Conservation (phyloP, 768 basidiomycete genomes). For the Rhizopogon vinicolor region DNA sequence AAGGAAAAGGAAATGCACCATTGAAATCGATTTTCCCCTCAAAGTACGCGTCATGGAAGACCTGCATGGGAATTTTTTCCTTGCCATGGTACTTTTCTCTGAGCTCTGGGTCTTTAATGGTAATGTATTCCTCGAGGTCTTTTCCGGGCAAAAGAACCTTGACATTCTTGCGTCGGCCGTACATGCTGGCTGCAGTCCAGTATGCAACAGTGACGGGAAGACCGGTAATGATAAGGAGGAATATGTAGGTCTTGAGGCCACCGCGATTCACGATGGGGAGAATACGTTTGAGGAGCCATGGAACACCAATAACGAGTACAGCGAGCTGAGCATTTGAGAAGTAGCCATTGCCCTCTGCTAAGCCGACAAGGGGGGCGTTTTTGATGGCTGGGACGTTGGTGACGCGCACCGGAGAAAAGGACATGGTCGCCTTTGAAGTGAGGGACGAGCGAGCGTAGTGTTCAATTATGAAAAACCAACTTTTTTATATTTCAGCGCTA, state of each 20-base stretch:
- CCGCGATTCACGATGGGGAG: conserved; percentile 79
- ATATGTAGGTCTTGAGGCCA: conserved; percentile 82
- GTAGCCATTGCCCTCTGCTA: conserved; percentile 80
- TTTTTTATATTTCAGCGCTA: background rate
- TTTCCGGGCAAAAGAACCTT: conserved; percentile 83
- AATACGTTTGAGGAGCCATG: conserved; percentile 79
- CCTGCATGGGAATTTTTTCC: conserved; percentile 95
- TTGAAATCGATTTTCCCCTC: conserved; percentile 96
- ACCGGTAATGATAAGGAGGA: conserved; percentile 71
- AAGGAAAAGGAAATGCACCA: conserved; percentile 41
- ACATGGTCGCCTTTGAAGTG: conserved; percentile 21
- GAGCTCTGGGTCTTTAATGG: conserved; percentile 80
- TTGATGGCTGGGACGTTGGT: conserved; percentile 77
- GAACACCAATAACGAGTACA: conserved; percentile 69
- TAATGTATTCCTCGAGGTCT: conserved; percentile 86
- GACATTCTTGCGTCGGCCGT: conserved; percentile 77
- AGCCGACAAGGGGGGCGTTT: conserved; percentile 78
- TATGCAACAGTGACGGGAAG: conserved; percentile 78
- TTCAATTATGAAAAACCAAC: background rate
- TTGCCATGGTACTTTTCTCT: conserved; percentile 75
- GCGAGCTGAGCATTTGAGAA: conserved; percentile 84
- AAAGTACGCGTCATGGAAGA: conserved; percentile 97
- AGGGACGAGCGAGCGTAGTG: too few species aligned
- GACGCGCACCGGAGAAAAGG: conserved; percentile 45
- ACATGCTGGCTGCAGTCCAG: conserved; percentile 85